phyloP scores from a whole-genome alignment of 2,329 filamentous ascomycete species.

The Lojkania enalia region DNA sequence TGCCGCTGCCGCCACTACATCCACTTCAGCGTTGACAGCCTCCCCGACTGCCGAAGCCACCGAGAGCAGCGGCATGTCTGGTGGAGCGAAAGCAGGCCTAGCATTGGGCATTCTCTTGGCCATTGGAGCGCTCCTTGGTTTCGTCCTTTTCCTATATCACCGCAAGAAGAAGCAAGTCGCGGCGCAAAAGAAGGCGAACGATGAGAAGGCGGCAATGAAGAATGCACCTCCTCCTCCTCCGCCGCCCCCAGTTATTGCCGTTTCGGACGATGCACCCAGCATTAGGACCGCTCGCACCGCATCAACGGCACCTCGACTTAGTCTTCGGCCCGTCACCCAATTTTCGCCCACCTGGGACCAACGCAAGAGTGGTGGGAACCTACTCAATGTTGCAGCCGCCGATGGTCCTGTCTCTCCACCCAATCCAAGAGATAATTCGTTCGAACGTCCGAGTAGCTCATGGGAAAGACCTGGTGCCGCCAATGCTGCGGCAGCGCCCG shows the following conservation, averaged over 20 bases:
- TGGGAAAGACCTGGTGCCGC: conserved; percentile 46
- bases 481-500: conserved; percentile 52
- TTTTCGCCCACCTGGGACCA: conserved; percentile 70
- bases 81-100: conserved; percentile 73
- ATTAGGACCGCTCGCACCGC: conserved; percentile 50
- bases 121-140: conserved; percentile 66
- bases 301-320: conserved; percentile 74
- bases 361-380: conserved; percentile 44
- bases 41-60: conserved; percentile 27
- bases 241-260: conserved; percentile 19
- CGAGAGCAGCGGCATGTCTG: conserved; percentile 46
- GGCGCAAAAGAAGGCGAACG: conserved; percentile 42
- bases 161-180: conserved; percentile 67
- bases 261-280: conserved; percentile 34
- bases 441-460: conserved; percentile 33
- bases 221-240: conserved; percentile 33
- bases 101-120: conserved; percentile 78
- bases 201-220: conserved; percentile 47
- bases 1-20: conserved; percentile 24
- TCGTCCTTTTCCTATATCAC: conserved; percentile 72
- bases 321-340: conserved; percentile 80
- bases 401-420: conserved; percentile 25
- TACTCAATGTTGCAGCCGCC: conserved; percentile 38
- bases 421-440: conserved; percentile 24
- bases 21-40: conserved; percentile 14